Evolutionary conservation across 805 yeast genomes (phyloP).

Genomic region (Diddensiella caesifluorescens): DNA sequence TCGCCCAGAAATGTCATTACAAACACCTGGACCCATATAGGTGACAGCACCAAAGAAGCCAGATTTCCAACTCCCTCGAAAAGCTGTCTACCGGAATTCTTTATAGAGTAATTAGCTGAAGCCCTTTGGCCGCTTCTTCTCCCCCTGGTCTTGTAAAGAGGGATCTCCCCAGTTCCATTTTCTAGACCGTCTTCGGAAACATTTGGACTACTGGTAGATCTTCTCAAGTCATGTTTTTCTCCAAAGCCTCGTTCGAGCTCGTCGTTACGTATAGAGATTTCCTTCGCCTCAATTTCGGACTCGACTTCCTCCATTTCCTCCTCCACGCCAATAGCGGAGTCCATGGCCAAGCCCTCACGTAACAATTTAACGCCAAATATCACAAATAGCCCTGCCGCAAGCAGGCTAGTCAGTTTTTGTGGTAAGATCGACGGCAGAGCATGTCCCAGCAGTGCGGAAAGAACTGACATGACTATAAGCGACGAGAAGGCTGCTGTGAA

Average conservation of each 20-base stretch:
- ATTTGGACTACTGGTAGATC: slow-evolving; percentile 23
- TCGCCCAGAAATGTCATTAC: slow-evolving; percentile 95
- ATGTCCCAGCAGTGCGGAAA: slow-evolving; percentile 89
- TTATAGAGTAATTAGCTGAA: slow-evolving; percentile 17
- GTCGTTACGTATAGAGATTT: slow-evolving; percentile 46
- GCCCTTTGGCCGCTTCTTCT: slow-evolving; percentile 16
- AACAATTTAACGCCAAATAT: slow-evolving; percentile 76
- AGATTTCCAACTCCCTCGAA: slow-evolving; percentile 45
- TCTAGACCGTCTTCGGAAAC: slow-evolving; percentile 32
- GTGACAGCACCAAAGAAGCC: slow-evolving; percentile 65
- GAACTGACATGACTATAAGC: slow-evolving; percentile 80
- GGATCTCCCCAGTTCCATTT: slow-evolving; percentile 24
- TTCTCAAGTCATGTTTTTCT: slow-evolving; percentile 17
- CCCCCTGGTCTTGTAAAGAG: slow-evolving; percentile 16
- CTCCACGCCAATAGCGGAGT: slow-evolving; percentile 74
- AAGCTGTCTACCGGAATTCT: slow-evolving; percentile 18
- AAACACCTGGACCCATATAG: slow-evolving; percentile 90
- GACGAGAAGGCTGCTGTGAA: slow-evolving; percentile 84
- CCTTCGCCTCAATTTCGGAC: slow-evolving; percentile 72
- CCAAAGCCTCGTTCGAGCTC: slow-evolving; percentile 55
- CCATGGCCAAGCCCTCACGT: slow-evolving; percentile 77
- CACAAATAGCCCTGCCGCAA: slow-evolving; percentile 76
- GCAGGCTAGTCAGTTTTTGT: slow-evolving; percentile 67
- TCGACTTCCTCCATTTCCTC: slow-evolving; percentile 97
- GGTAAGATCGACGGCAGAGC: slow-evolving; percentile 81